Base-by-base conservation (phyloP, 768 basidiomycete genomes). In the Ramaria sp. region DNA sequence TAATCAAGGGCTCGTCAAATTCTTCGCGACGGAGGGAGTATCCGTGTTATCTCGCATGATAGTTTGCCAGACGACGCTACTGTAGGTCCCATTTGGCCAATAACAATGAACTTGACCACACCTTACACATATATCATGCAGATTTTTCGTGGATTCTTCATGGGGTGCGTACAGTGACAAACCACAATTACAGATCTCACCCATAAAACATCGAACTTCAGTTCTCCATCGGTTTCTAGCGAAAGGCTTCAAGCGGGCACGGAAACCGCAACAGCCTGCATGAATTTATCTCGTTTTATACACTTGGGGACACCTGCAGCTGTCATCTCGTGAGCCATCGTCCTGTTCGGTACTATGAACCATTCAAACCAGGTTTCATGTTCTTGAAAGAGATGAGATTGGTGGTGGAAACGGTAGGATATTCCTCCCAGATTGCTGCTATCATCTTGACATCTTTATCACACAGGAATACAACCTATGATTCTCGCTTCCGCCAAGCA, bases 11-110 rank as follows among this genome's bases (percentile, higher is more conserved):
- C 75, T 7, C 71, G 80, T 38, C 78, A 83, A 60, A 71, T 81
- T 59, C 66, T 83, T 1, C 72, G 81, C 4, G 68, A 71, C 22
- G 83, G 82, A 5, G 69, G 70, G 5, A 63, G 62, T 4, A 70
- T 80, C 49, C 70, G 73, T 17, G 72, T 81, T 10, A 63, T 80
- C 20, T 78, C 80, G 59, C 62, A 75, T 13, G 66, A 68, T 10
- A 69, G 71, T 42, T 66, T 82, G 7, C 38, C 67, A 0, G 70
- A 75, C 22, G 75, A 78, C 37, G 75, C 73, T 2, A 39, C 73
- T 20, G 64, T 76, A 22, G 68, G 70, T 15, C 72, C 70, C 62
- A 73, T 73, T 20, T 74, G 75, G n/a, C n/a, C n/a, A n/a, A n/a
- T n/a, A 4, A 65, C 65, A 9, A 69, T 80, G 69, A 17, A 30